A percentile compares a stretch with the other conserved stretches of the same genome.
These are phyloP conservation scores for Suillus clintonianus DNA, from an alignment of 768 basidiomycete species.

Conservation along the genomic window DNA sequence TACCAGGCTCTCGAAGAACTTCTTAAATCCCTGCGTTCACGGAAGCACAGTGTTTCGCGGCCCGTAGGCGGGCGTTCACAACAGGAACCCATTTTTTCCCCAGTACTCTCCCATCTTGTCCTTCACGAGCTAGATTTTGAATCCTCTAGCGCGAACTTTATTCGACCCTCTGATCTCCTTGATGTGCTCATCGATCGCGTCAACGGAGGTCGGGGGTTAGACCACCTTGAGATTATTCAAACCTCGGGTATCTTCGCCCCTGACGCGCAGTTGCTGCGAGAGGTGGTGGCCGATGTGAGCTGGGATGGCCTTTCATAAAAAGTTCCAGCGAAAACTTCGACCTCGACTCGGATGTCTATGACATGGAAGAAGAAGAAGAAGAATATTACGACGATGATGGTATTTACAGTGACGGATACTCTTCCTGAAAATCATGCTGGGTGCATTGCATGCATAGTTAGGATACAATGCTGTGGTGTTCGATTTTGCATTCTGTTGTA, in stretches of 20 bases:
- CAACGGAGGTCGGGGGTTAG: neutral
- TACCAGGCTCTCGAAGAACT: neutral
- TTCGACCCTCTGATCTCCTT: neutral
- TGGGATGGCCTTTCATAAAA: too few relatives aligned
- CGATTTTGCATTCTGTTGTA: neutral
- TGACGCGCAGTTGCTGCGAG: neutral
- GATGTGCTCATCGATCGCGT: constrained; percentile 5
- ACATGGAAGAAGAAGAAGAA: neutral
- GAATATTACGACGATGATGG: neutral
- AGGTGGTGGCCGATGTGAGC: constrained; percentile 2
- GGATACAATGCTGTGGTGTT: neutral
- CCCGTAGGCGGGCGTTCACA: neutral
- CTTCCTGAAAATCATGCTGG: neutral
- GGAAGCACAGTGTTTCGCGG: neutral
- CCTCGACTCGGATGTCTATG: neutral
- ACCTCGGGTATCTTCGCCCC: neutral
- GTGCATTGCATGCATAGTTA: neutral
- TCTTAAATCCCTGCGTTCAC: neutral
- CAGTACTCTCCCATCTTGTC: neutral
- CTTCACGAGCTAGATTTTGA: neutral
- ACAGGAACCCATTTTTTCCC: neutral
- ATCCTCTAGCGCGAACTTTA: too few relatives aligned
- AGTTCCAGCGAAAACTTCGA: neutral
- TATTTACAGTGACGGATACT: neutral
- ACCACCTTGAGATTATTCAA: neutral